Conservation (phyloP, 345 rosid species). For the Erucastrum elatum region DNA sequence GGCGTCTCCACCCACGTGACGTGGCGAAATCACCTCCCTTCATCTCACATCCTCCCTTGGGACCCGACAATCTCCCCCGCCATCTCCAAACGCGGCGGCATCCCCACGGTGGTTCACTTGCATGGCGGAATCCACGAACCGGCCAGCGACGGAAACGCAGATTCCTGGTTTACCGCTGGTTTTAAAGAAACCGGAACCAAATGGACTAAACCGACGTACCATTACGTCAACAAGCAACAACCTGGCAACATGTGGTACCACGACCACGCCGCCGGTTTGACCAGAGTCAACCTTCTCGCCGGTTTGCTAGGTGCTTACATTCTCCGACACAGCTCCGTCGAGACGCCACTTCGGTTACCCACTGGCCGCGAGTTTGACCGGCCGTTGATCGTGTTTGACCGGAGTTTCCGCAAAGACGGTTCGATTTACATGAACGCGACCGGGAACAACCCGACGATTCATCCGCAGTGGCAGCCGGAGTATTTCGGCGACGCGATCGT, state of each 20-base stretch:
- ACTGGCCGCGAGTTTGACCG: constrained; percentile 57
- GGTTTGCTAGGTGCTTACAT: constrained; percentile 82
- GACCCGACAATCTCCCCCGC: constrained; percentile 87
- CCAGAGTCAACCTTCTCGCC: constrained; percentile 81
- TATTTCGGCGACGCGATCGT: constrained; percentile 79
- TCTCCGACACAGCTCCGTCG: constrained; percentile 56
- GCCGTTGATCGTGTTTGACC: constrained; percentile 68
- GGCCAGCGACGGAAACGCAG: constrained; percentile 68
- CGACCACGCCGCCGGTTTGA: constrained; percentile 89
- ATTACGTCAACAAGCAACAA: constrained; percentile 66
- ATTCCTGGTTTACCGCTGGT: constrained; percentile 80
- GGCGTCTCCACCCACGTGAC: constrained; percentile 59
- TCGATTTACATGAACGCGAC: constrained; percentile 78
- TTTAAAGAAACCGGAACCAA: constrained; percentile 59
- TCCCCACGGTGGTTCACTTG: constrained; percentile 95
- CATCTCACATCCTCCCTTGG: constrained; percentile 85
- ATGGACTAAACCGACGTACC: constrained; percentile 61
- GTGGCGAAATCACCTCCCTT: constrained; percentile 89
- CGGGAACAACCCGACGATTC: constrained; percentile 84
- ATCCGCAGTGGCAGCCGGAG: constrained; percentile 98
- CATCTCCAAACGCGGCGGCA: constrained; percentile 47
- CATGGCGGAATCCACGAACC: constrained; percentile 85
- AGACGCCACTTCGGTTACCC: constrained; percentile 62
- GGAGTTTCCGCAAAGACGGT: constrained; percentile 65
- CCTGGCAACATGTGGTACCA: constrained; percentile 97